phyloP scores from a whole-genome alignment of 108 stramenopile genomes.

The Fragilariopsis cylindrus region DNA sequence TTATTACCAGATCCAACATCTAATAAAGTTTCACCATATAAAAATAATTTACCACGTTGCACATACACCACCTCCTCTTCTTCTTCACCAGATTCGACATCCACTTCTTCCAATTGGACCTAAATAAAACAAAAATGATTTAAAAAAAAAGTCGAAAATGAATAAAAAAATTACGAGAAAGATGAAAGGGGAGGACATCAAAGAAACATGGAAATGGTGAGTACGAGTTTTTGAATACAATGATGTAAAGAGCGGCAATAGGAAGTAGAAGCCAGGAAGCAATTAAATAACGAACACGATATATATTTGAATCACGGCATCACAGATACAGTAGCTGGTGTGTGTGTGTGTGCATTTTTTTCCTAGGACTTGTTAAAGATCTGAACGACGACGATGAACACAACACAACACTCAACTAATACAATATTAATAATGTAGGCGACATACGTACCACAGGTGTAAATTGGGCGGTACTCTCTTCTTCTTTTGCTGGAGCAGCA shows the following conservation, averaged over 20 bases:
- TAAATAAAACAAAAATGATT: constrained; percentile 21
- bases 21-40: constrained; percentile 96
- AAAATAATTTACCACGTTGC: constrained; percentile 92
- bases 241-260: no score
- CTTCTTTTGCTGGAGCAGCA: constrained; percentile 45
- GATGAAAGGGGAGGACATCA: no score
- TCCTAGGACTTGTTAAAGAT: neutral
- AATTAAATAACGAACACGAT: neutral
- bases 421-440: neutral
- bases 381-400: neutral
- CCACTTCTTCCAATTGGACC: constrained; percentile 98
- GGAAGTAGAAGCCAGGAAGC: no score
- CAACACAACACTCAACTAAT: neutral
- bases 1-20: constrained; percentile 98
- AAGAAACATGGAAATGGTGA: neutral
- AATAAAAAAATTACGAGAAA: no score
- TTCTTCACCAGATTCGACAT: constrained; percentile 97
- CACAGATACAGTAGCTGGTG: no score
- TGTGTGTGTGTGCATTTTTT: neutral
- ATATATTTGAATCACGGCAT: neutral
- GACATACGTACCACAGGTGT: constrained; percentile 78
- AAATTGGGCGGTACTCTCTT: constrained; percentile 90
- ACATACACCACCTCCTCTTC: constrained; percentile 87
- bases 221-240: neutral
- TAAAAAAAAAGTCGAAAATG: neutral